Base-by-base conservation (phyloP, 1,139 yeast species). In the Starmera stellimalicola region DNA sequence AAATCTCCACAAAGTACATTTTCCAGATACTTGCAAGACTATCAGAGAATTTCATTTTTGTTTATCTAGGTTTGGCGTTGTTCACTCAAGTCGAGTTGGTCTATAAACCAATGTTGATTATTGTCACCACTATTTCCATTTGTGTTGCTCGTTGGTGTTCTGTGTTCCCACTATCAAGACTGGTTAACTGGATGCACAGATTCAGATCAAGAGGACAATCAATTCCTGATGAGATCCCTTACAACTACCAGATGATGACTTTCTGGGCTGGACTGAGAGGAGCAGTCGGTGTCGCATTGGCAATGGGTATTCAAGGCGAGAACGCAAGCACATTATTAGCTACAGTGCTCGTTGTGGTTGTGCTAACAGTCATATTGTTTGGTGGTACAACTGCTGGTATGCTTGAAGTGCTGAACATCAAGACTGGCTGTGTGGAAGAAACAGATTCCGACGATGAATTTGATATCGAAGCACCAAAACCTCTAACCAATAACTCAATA, bases 211-310 rank as follows among this genome's bases (percentile, higher is more conserved):
- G 51, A 16, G 55, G 55, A 12, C 69, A 68, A 12, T 54, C 70
- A 6, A 60, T 67, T n/a, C 81, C 83, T 1, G 96, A 88, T 48
- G 97, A 88, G 58, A 87, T 93, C 39, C 91, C 95, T 16, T 93
- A 85, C 48, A 85, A 83, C 39, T 93, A 93, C 57, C 98, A 93
- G 60, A 85, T 88, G 85, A 91, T 93, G 98, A 84, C 93, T 31
- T 93, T 93, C 58, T 93, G 99, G 99, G 98, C 98, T 2, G 99
- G 99, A 6, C 66, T 93, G 39, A 70, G 99, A 52, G 99, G 99
- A 39, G 99, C 99, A 1, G 99, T 93, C 24, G 99, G 99, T 44
- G 99, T 93, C 3, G 99, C 98, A 0, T 69, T 93, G 50, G 98
- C 98, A 0, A 88, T 94, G 76, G 98, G 98, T 3, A 64, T 93